These are phyloP conservation scores for Tetrahymena thermophila DNA, from an alignment of 73 alveolate species.

Conservation along the genomic window DNA sequence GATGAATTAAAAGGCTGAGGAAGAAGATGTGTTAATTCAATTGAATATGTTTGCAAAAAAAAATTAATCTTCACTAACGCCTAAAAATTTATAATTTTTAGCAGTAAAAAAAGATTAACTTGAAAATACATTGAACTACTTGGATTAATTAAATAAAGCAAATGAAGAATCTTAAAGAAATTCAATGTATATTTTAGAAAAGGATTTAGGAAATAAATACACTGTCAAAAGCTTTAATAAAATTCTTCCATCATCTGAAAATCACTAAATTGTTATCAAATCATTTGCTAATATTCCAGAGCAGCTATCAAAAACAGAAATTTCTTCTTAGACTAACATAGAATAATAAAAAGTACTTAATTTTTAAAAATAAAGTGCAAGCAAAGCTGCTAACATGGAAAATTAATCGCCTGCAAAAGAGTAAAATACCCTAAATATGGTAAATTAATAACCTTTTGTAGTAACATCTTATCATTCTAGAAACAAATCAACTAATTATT, in stretches of 20 bases:
- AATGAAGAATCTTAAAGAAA: neutral
- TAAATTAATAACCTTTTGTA: neutral
- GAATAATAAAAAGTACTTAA: neutral
- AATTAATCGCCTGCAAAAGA: neutral
- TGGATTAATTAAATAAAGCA: neutral
- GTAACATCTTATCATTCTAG: neutral
- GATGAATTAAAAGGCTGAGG: neutral
- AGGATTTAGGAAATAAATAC: neutral
- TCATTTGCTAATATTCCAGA: neutral
- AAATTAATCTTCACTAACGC: neutral
- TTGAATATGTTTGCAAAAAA: neutral
- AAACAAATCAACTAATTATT: too few species aligned
- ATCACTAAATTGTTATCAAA: neutral
- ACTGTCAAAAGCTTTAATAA: neutral
- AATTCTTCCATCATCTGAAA: neutral
- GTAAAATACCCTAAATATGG: too few species aligned
- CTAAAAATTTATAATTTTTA: neutral
- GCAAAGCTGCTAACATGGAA: neutral
- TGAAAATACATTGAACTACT: neutral
- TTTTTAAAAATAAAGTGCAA: neutral
- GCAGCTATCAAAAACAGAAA: neutral
- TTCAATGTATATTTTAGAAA: neutral
- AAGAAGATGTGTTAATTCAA: neutral
- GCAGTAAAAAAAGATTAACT: neutral
- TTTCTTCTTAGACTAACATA: neutral